A percentile compares a stretch with the other conserved stretches of the same genome.
phyloP scores from a whole-genome alignment of 805 yeast genomes.

The Yamadazyma sp. region DNA sequence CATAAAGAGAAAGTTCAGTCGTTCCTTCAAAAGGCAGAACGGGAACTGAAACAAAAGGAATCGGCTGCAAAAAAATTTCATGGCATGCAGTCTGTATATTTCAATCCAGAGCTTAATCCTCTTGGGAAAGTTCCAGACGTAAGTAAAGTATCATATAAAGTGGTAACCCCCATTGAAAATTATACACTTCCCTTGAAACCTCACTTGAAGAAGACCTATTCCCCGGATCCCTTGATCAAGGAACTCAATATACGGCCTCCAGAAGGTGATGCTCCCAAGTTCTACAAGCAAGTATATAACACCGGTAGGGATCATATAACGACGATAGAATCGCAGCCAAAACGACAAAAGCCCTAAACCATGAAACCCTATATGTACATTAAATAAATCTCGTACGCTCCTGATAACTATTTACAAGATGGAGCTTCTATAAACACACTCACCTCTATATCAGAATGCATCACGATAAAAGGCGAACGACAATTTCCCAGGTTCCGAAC shows the following conservation, averaged over 20 bases:
- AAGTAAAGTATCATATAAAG: neutral
- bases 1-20: constrained; percentile 29
- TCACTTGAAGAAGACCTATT: constrained; percentile 14
- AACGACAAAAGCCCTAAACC: constrained; percentile 1
- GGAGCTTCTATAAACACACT: constrained; percentile 4
- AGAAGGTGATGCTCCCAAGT: constrained; percentile 42
- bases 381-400: constrained; percentile 1
- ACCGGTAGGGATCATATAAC: constrained; percentile 16
- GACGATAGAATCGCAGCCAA: constrained; percentile 3
- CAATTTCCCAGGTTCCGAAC: constrained; percentile 98
- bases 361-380: neutral
- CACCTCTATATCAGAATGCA: neutral
- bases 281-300: constrained; percentile 44
- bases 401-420: constrained; percentile 9
- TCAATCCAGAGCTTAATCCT: constrained; percentile 67
- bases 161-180: constrained; percentile 21
- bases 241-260: constrained; percentile 38
- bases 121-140: constrained; percentile 51
- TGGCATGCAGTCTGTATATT: constrained; percentile 54
- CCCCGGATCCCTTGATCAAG: constrained; percentile 30
- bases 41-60: constrained; percentile 18
- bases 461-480: constrained; percentile 32
- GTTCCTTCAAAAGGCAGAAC: constrained; percentile 23
- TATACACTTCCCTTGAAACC: constrained; percentile 31
- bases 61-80: constrained; percentile 28